Conservation (phyloP, 2,329 filamentous ascomycete species). For the Fusarium pseudocircinatum region DNA sequence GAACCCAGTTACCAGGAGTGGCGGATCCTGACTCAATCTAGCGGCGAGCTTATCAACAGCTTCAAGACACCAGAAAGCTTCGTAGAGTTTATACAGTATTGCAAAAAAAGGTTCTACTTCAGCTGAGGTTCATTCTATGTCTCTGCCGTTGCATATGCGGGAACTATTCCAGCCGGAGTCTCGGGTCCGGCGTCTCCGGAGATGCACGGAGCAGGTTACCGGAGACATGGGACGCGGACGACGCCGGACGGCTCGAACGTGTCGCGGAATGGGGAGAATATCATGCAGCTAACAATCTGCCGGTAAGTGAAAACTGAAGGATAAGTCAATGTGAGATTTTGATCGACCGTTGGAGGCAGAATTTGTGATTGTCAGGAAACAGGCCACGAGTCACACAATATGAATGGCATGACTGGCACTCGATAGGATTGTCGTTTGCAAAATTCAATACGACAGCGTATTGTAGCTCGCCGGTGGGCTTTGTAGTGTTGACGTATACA, state of each 20-base stretch:
- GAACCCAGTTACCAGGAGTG: conserved; percentile 26
- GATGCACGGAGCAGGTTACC: conserved; percentile 26
- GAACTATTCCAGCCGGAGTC: conserved; percentile 20
- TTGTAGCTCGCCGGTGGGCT: neutral
- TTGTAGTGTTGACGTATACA: conserved; percentile 36
- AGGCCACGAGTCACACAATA: conserved; percentile 11
- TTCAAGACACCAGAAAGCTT: conserved; percentile 24
- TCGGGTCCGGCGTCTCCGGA: conserved; percentile 36
- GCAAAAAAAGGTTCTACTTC: neutral
- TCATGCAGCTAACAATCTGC: conserved; percentile 6
- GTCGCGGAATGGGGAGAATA: conserved; percentile 26
- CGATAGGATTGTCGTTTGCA: neutral
- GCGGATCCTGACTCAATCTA: conserved; percentile 31
- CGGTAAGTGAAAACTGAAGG: neutral
- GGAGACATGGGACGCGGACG: conserved; percentile 19
- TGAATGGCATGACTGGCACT: neutral
- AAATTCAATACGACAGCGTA: neutral
- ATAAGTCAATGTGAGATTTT: neutral
- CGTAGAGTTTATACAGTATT: neutral
- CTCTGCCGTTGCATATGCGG: conserved; percentile 9
- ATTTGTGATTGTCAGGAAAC: conserved; percentile 13
- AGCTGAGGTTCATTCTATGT: neutral
- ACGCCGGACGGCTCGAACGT: conserved; percentile 31
- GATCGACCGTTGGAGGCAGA: neutral
- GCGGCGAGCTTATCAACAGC: conserved; percentile 4